Percentiles rank a stretch among this genome's conserved stretches.
These are phyloP conservation scores for Penicillium thymicola DNA, from an alignment of 2,329 filamentous ascomycete species.

Conservation along the genomic window DNA sequence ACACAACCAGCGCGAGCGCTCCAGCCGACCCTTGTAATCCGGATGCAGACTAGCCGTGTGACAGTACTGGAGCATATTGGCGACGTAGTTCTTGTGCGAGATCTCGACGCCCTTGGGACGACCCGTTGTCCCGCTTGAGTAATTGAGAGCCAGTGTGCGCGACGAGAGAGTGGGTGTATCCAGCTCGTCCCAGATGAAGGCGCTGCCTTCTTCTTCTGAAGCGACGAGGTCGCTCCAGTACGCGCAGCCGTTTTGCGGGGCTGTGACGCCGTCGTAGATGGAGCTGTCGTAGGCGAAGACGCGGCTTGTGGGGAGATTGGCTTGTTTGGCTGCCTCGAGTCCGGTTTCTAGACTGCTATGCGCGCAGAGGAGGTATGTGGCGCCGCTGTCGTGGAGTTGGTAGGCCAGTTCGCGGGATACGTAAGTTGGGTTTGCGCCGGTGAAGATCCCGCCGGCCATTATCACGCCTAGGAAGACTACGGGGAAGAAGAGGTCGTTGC, in stretches of 20 bases:
- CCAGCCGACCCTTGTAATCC: slow-evolving; percentile 47
- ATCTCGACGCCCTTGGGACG: slow-evolving; percentile 82
- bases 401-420: slow-evolving; percentile 69
- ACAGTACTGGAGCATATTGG: slow-evolving; percentile 64
- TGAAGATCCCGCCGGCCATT: slow-evolving; percentile 76
- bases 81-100: slow-evolving; percentile 71
- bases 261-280: slow-evolving; percentile 44
- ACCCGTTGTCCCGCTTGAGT: slow-evolving; percentile 71
- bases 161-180: slow-evolving; percentile 41
- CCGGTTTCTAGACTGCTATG: slow-evolving; percentile 60
- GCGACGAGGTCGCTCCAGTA: slow-evolving; percentile 66
- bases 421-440: slow-evolving; percentile 69
- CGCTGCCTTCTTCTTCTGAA: slow-evolving; percentile 49
- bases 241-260: slow-evolving; percentile 42
- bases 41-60: slow-evolving; percentile 47
- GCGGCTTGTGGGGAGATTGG: slow-evolving; percentile 52
- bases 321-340: slow-evolving; percentile 61
- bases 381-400: slow-evolving; percentile 69
- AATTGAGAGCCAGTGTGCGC: slow-evolving; percentile 65
- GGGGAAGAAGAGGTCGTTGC: slow-evolving; percentile 71
- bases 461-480: slow-evolving; percentile 67
- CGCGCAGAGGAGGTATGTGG: slow-evolving; percentile 61
- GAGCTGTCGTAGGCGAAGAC: slow-evolving; percentile 66
- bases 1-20: slow-evolving; percentile 52
- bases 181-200: slow-evolving; percentile 59